phyloP scores from a whole-genome alignment of 2,329 filamentous ascomycete genomes.

The Epichloe glyceriae region DNA sequence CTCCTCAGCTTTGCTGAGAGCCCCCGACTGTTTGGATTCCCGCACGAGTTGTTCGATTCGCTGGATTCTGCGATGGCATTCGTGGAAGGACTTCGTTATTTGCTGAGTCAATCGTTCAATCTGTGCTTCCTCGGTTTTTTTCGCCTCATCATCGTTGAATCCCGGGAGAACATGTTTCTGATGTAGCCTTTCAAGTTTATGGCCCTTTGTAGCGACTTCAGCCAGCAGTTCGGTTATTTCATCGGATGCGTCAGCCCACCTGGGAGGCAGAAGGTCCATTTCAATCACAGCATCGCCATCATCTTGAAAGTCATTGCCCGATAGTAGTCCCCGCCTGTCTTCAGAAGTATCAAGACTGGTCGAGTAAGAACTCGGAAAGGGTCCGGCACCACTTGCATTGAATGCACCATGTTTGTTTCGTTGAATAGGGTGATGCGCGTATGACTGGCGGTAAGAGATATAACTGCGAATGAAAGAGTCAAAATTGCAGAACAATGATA shows the following conservation, averaged over 20 bases:
- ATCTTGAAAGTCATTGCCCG: slow-evolving; percentile 62
- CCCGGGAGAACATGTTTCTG: slow-evolving; percentile 94
- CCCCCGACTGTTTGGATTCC: slow-evolving; percentile 60
- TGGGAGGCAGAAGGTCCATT: slow-evolving; percentile 90
- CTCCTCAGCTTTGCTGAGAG: slow-evolving; percentile 72
- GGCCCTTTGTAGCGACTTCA: slow-evolving; percentile 70
- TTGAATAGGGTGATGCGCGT: slow-evolving; percentile 85
- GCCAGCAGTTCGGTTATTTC: slow-evolving; percentile 76
- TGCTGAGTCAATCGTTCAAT: slow-evolving; percentile 85
- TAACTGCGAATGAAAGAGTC: slow-evolving; percentile 46
- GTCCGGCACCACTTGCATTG: slow-evolving; percentile 34
- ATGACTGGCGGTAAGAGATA: slow-evolving; percentile 98
- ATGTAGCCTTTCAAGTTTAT: slow-evolving; percentile 79
- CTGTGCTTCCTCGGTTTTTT: slow-evolving; percentile 72
- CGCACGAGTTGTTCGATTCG: slow-evolving; percentile 76
- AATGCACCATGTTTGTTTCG: slow-evolving; percentile 53
- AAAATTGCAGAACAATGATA: neutral
- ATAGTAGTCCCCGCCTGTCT: slow-evolving; percentile 67
- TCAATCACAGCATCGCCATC: slow-evolving; percentile 94
- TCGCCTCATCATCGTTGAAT: slow-evolving; percentile 89
- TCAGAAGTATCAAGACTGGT: slow-evolving; percentile 33
- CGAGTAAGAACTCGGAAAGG: slow-evolving; percentile 47
- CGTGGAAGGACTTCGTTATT: slow-evolving; percentile 79
- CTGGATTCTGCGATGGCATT: slow-evolving; percentile 81
- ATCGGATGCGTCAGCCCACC: slow-evolving; percentile 92